A percentile compares a stretch with the other conserved stretches of the same genome.
Evolutionary conservation across 2,329 filamentous ascomycete species (phyloP).

Genomic region (Exophiala alcalophila): DNA sequence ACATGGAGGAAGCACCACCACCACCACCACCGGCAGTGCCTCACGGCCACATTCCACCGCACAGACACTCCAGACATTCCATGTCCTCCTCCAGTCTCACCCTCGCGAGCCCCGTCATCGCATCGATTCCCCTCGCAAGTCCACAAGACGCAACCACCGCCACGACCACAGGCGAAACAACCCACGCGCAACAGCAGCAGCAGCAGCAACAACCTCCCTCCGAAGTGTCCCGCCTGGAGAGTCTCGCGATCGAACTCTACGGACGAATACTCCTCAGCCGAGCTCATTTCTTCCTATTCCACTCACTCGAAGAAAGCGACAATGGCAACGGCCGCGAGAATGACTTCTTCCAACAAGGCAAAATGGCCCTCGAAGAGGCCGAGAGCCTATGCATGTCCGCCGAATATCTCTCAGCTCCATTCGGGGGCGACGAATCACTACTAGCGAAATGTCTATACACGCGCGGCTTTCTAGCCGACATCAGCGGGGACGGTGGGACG

Average conservation of each 20-base stretch:
- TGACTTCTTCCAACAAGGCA: constrained; percentile 7
- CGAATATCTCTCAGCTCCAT: constrained; percentile 1
- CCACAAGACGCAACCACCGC: too few relatives aligned
- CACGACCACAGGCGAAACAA: too few relatives aligned
- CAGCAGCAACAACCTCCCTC: neutral
- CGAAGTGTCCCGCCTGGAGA: neutral
- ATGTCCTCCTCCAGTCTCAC: too few relatives aligned
- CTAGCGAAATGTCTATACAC: constrained; percentile 19
- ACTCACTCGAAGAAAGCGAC: neutral
- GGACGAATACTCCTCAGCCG: constrained; percentile 11
- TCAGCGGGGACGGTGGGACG: constrained; percentile 4
- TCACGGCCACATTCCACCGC: neutral
- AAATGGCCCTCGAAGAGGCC: constrained; percentile 11
- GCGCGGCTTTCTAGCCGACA: constrained; percentile 14
- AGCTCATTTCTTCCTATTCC: constrained; percentile 17
- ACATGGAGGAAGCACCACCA: too few relatives aligned
- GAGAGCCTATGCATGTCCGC: constrained; percentile 9
- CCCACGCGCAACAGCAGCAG: too few relatives aligned
- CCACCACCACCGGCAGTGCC: too few relatives aligned
- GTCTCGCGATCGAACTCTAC: constrained; percentile 12
- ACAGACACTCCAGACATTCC: constrained; percentile 2
- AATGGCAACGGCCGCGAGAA: neutral
- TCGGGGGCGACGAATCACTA: neutral
- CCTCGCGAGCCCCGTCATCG: too few relatives aligned
- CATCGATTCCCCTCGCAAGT: too few relatives aligned